Evolutionary conservation across 1,284 basidiomycete species (phyloP), one percentile per base, ranked within the genome.

Genomic region (Malassezia restricta): DNA sequence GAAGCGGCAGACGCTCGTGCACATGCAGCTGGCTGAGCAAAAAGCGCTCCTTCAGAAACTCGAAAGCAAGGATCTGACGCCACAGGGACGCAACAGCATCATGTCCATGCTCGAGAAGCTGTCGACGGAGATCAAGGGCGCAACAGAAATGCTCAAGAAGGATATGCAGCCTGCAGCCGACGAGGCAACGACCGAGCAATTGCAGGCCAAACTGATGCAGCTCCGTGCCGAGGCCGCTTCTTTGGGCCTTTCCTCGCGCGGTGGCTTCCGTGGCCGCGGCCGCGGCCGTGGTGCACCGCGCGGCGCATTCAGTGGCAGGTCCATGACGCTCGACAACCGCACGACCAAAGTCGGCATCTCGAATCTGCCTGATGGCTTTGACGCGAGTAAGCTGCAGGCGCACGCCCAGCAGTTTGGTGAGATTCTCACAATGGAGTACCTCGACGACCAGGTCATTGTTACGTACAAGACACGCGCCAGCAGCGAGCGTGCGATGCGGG

Each of bases 21-120:
- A 94, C 62, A 80, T 84, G 63, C 83, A 86, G 68, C 87, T 94
- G 59, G 80, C 83, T 0, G 88, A 92, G 76, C 90, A 92, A 74
- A 94, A 92, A 75, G 78, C 82, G 6, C 77, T 94, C 44, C 84
- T 94, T 80, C 80, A 79, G 47, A 69, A 66, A 20, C 81, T 82
- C 40, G 76, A 90, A 11, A 75, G 76, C 20, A 79, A 79, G 17
- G 82, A 83, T 6, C 78, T 82, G 14, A 71, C 79, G 0, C 79
- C 82, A 37, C 78, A 79, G 51, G 86, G 88, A 75, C 92, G 87
- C 77, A 83, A 88, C 71, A 76, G 77, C 38, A 83, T 89, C 51
- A 83, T 91, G 80, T 77, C 78, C 5, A 79, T 83, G 58, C 74
- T 92, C 53, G 82, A 85, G 63, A 85, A 84, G 71, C 75, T 92